Conservation (phyloP, 2,329 filamentous ascomycete genomes). For the Didymella keratinophila region DNA sequence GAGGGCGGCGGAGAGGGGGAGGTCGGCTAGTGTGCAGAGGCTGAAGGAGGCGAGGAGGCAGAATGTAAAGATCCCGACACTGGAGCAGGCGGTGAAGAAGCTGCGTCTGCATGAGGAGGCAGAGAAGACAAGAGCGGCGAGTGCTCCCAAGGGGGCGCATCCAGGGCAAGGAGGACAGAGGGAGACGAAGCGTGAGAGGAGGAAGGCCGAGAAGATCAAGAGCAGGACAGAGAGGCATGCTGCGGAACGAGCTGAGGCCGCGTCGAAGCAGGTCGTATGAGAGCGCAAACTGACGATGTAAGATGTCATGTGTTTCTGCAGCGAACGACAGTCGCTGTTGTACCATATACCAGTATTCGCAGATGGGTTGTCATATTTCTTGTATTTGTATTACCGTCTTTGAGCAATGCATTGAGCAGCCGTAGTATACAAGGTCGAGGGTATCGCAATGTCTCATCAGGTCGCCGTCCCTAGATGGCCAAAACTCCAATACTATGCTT, state of each 20-base stretch:
- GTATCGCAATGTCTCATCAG: slow-evolving; percentile 42
- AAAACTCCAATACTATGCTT: slow-evolving; percentile 43
- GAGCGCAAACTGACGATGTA: slow-evolving; percentile 4
- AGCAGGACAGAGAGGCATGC: slow-evolving; percentile 35
- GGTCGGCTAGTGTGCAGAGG: slow-evolving; percentile 38
- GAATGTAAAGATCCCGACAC: slow-evolving; percentile 37
- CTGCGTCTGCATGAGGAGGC: slow-evolving; percentile 32
- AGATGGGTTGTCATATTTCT: slow-evolving; percentile 15
- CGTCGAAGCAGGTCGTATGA: slow-evolving; percentile 34
- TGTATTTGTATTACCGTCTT: slow-evolving; percentile 17
- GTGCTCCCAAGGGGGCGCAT: slow-evolving; percentile 29
- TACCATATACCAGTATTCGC: slow-evolving; percentile 11
- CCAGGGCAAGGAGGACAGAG: slow-evolving; percentile 39
- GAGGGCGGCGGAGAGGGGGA: slow-evolving; percentile 54
- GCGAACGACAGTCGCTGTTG: slow-evolving; percentile 2
- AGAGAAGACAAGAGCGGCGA: slow-evolving; percentile 26
- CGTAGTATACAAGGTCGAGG: slow-evolving; percentile 37
- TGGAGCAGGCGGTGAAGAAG: slow-evolving; percentile 45
- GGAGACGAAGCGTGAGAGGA: slow-evolving; percentile 38
- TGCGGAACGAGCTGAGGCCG: slow-evolving; percentile 33
- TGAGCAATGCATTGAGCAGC: slow-evolving; percentile 11
- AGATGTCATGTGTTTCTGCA: slow-evolving; percentile 15
- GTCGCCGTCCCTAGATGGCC: slow-evolving; percentile 28
- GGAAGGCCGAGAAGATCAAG: slow-evolving; percentile 34
- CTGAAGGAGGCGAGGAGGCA: slow-evolving; percentile 39